phyloP scores from a whole-genome alignment of 331 rosid genomes.

The Malus hybrid region DNA sequence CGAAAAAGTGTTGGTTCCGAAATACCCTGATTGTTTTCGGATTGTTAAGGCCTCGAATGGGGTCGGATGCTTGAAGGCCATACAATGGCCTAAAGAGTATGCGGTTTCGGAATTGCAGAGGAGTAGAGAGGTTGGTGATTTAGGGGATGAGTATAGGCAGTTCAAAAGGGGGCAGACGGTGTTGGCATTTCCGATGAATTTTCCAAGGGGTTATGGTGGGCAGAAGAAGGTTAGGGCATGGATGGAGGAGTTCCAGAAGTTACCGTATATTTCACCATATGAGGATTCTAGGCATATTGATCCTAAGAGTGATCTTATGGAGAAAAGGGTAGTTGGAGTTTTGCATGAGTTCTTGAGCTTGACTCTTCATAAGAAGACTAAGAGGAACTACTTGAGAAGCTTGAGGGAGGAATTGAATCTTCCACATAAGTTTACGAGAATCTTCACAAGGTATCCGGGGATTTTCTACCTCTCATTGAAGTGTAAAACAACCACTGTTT shows the following conservation, averaged over 20 bases:
- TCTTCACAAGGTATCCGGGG: conserved; percentile 85
- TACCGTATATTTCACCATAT: conserved; percentile 82
- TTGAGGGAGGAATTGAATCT: conserved; percentile 86
- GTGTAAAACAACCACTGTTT: conserved; percentile 81
- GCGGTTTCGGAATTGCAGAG: conserved; percentile 65
- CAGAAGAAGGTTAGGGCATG: conserved; percentile 74
- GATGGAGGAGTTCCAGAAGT: conserved; percentile 93
- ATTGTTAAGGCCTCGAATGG: conserved; percentile 51
- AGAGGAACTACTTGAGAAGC: conserved; percentile 78
- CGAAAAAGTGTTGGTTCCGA: conserved; percentile 54
- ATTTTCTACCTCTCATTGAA: conserved; percentile 80
- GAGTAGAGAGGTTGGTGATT: conserved; percentile 34
- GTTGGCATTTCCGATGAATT: conserved; percentile 66
- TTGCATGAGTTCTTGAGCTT: conserved; percentile 77
- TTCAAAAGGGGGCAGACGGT: conserved; percentile 67
- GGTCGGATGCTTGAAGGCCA: conserved; percentile 23
- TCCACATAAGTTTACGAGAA: conserved; percentile 78
- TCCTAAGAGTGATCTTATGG: conserved; percentile 88
- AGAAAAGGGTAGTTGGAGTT: conserved; percentile 87
- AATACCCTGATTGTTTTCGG: conserved; percentile 44
- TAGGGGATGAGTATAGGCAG: conserved; percentile 50
- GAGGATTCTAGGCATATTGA: conserved; percentile 55
- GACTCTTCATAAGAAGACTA: conserved; percentile 84
- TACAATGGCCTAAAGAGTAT: conserved; percentile 53
- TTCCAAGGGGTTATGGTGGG: conserved; percentile 84